phyloP scores from a whole-genome alignment of 2,329 filamentous ascomycete species.

The Ophiostoma quercus region DNA sequence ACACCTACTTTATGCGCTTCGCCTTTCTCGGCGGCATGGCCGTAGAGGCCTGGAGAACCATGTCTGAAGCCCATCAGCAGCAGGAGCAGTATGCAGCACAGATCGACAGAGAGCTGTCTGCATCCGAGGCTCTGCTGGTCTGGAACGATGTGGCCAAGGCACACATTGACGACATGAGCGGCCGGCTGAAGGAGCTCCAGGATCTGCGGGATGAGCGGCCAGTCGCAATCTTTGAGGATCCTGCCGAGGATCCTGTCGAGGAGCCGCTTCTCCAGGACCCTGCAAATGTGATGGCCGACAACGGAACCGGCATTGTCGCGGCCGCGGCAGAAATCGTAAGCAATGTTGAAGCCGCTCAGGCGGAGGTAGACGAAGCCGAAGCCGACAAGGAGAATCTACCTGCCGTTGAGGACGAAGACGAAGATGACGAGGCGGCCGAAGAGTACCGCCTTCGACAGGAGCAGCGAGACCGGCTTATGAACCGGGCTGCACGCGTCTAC shows the following conservation, averaged over 20 bases:
- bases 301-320: neutral
- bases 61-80: neutral
- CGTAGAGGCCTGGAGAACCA: conserved; percentile 20
- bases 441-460: conserved; percentile 25
- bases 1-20: conserved; percentile 27
- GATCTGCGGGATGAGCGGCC: conserved; percentile 2
- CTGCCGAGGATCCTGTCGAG: neutral
- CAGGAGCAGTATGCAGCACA: conserved; percentile 23
- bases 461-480: conserved; percentile 45
- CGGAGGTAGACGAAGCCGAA: neutral
- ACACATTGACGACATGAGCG: neutral
- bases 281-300: neutral
- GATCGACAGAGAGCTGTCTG: conserved; percentile 27
- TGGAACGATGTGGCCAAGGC: conserved; percentile 22
- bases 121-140: conserved; percentile 26
- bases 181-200: neutral
- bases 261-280: neutral
- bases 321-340: neutral
- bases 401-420: neutral
- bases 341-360: neutral
- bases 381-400: neutral
- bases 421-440: conserved; percentile 3
- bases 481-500: conserved; percentile 57
- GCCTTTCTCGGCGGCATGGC: conserved; percentile 24
- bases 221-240: neutral